Evolutionary conservation across 2,329 filamentous ascomycete species (phyloP).

Genomic region (Didymella keratinophila): DNA sequence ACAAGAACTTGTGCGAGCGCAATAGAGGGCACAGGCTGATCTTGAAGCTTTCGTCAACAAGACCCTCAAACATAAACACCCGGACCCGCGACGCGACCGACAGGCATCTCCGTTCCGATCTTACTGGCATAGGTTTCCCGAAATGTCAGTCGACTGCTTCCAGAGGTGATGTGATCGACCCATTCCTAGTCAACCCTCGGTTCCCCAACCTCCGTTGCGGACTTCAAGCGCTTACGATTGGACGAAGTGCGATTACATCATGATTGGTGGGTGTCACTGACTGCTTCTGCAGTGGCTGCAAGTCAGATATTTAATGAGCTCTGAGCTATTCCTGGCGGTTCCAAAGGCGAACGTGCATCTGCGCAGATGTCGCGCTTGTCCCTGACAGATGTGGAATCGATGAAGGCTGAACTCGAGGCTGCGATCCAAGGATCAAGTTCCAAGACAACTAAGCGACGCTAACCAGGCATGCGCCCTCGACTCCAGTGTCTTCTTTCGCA

Average conservation of each 20-base stretch:
- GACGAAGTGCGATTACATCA: constrained; percentile 9
- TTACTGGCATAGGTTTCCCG: constrained; percentile 12
- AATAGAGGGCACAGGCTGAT: constrained; percentile 2
- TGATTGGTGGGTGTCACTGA: constrained; percentile 6
- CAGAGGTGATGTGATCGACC: constrained; percentile 11
- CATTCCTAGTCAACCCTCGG: constrained; percentile 15
- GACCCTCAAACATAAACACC: constrained; percentile 15
- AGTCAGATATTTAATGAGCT: neutral
- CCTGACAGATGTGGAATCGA: neutral
- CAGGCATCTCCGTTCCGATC: constrained; percentile 18
- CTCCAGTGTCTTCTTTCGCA: neutral
- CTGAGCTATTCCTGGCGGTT: neutral
- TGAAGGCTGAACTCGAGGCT: neutral
- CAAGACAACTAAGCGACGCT: neutral
- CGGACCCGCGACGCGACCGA: constrained; percentile 16
- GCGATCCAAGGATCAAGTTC: neutral
- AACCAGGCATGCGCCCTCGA: neutral
- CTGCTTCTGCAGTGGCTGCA: neutral
- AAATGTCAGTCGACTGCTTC: constrained; percentile 11
- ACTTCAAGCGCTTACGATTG: constrained; percentile 12
- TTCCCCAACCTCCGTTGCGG: constrained; percentile 22
- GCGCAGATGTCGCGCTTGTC: neutral
- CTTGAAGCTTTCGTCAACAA: constrained; percentile 16
- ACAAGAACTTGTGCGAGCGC: neutral
- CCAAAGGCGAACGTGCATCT: neutral